Conservation (phyloP, 768 basidiomycete genomes). For the Hygrophorus pudorinus region DNA sequence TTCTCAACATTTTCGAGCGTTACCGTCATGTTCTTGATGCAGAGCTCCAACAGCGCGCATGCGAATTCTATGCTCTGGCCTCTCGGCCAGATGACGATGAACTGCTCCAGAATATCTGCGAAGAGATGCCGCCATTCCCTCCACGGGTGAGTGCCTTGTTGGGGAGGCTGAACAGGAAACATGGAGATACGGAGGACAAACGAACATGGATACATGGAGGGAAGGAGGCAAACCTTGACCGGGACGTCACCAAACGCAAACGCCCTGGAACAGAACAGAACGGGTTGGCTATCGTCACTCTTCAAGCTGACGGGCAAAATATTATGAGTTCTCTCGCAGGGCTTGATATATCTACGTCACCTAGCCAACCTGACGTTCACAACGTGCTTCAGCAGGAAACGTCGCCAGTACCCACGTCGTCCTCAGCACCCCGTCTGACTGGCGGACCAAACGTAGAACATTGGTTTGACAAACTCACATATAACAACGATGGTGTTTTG, state of each 20-base stretch:
- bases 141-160: conserved; percentile 87
- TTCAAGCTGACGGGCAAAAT: conserved; percentile 31
- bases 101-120: conserved; percentile 87
- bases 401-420: conserved; percentile 3
- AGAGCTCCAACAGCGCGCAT: conserved; percentile 95
- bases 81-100: conserved; percentile 83
- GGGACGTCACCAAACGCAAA: conserved; percentile 51
- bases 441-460: conserved; percentile 69
- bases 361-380: neutral
- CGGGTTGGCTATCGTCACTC: conserved; percentile 17
- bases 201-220: conserved; percentile 93
- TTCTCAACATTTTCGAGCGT: conserved; percentile 91
- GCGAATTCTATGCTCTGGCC: conserved; percentile 91
- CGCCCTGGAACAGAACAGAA: conserved; percentile 27
- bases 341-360: conserved; percentile 50
- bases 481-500: conserved; percentile 75
- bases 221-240: conserved; percentile 83
- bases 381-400: conserved; percentile 1
- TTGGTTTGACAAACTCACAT: conserved; percentile 82
- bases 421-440: conserved; percentile 44
- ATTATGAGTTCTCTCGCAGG: conserved; percentile 72
- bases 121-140: conserved; percentile 99
- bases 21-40: conserved; percentile 97
- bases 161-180: conserved; percentile 79
- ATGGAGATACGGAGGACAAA: conserved; percentile 90